Evolutionary conservation across 805 yeast genomes (phyloP), one percentile per base, ranked within the genome.

Genomic region (Kodamaea restingae): DNA sequence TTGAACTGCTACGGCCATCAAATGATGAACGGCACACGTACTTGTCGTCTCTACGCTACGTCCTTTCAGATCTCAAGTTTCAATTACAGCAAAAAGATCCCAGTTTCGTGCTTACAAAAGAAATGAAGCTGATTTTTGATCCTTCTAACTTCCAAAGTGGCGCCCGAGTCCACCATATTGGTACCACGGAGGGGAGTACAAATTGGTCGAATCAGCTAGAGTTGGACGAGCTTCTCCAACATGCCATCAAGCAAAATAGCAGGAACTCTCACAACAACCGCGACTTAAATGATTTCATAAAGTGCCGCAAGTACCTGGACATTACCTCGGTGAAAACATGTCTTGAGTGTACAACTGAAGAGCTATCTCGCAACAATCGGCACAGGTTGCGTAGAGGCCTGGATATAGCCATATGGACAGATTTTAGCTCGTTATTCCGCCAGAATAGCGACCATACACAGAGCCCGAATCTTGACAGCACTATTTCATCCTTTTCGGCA

Each of bases 1-100:
- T 27, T 29, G 32, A 37, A 3, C 25, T 11, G n/a, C n/a, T 35
- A 31, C 17, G 9, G 20, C 21, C 21, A 30, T 7, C n/a, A 8
- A 20, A 17, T 7, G 22, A 27, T n/a, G 14, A 34, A 18, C 25
- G 39, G 15, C 50, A 52, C 15, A 67, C 62, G 18, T 56, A 71
- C 30, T 52, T 65, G 10, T 65, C 79, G 0, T 80, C 88, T 0
- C 49, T 67, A 5, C 70, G 65, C 36, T 75, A 73, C 28, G 64
- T 88, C 9, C 71, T 83, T 60, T 70, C 71, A 21, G 95, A 86
- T 48, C 70, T 80, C 7, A 57, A 53, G 18, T 70, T 51, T 43
- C 81, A 80, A 42, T 63, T 86, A 38, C 58, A 61, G n/a, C 29
- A 56, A 2, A 56, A 70, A 33, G 67, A 69, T 6, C 47, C 43